Conservation (phyloP, 345 rosid species). For the Sisymbrium altissimum region DNA sequence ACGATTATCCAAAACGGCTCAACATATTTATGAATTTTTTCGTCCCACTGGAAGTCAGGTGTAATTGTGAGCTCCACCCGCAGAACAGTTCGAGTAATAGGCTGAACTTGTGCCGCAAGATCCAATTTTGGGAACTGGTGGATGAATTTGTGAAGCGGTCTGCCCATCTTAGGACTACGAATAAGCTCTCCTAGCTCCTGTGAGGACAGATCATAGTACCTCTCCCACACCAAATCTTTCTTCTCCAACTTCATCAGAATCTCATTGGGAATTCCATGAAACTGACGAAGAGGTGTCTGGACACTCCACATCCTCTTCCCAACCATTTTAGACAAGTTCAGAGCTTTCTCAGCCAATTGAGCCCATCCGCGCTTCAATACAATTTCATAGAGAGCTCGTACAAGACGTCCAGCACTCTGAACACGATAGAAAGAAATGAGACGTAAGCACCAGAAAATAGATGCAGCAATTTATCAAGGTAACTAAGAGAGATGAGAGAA, state of each 20-base stretch:
- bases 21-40: constrained; percentile 84
- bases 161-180: constrained; percentile 83
- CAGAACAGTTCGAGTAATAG: constrained; percentile 80
- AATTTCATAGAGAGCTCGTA: constrained; percentile 91
- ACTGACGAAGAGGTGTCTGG: constrained; percentile 92
- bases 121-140: constrained; percentile 87
- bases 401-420: constrained; percentile 90
- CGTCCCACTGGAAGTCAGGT: constrained; percentile 95
- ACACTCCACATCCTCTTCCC: constrained; percentile 97
- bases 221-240: constrained; percentile 97
- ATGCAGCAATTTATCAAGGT: not conserved
- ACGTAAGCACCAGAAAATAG: constrained; percentile 19
- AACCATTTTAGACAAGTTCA: constrained; percentile 91
- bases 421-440: constrained; percentile 12
- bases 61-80: constrained; percentile 90
- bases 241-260: constrained; percentile 85
- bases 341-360: constrained; percentile 85
- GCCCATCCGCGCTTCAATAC: constrained; percentile 96
- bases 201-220: constrained; percentile 86
- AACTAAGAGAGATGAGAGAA: constrained; percentile 7
- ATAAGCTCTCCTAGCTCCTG: constrained; percentile 95
- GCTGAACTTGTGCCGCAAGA: constrained; percentile 88
- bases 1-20: constrained; percentile 96
- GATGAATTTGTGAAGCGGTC: constrained; percentile 75
- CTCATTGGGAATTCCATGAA: constrained; percentile 75